Evolutionary conservation across 2,329 filamentous ascomycete genomes (phyloP).

Genomic region (Tricladium varicosporioides): DNA sequence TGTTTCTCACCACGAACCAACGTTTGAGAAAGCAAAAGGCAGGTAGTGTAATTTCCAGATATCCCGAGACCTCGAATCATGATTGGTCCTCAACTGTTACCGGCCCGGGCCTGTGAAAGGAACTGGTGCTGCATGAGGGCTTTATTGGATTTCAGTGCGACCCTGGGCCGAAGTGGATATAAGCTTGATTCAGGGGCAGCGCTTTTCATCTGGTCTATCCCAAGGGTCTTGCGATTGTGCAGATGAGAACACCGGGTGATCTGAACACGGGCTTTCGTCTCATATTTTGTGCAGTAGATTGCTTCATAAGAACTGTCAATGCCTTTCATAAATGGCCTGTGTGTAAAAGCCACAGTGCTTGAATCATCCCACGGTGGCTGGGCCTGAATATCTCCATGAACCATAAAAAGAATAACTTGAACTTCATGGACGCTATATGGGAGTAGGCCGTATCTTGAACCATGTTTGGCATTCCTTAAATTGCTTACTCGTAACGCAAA

Average conservation of each 20-base stretch:
- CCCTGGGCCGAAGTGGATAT: not conserved
- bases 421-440: no score
- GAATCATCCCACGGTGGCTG: no score
- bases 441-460: not conserved
- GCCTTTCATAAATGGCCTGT: no score
- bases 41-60: not conserved
- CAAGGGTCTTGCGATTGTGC: not conserved
- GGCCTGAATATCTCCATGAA: no score
- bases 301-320: no score
- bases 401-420: no score
- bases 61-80: not conserved
- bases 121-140: no score
- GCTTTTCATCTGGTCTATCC: not conserved
- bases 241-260: no score
- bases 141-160: not conserved
- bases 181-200: not conserved
- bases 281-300: no score
- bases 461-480: not conserved
- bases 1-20: not conserved
- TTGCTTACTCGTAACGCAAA: not conserved
- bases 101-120: no score
- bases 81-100: not conserved
- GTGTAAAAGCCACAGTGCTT: no score
- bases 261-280: no score
- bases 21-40: not conserved